phyloP scores from a whole-genome alignment of 148 eudicot genomes.

The Nyssa sinensis region DNA sequence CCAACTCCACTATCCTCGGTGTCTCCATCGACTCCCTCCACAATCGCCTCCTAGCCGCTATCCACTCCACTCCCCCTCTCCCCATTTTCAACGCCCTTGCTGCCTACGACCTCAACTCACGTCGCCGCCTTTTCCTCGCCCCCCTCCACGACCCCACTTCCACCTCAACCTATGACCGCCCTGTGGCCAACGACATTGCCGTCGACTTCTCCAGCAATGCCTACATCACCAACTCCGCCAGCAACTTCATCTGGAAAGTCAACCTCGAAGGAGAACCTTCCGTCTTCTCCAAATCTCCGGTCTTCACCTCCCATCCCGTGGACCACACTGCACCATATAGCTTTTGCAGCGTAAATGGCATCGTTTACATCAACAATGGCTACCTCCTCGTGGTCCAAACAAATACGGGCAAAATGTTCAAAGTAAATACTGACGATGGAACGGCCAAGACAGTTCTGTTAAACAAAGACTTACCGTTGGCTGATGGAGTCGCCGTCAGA shows the following conservation, averaged over 20 bases:
- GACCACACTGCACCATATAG: conserved; percentile 33
- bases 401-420: conserved; percentile 77
- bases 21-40: conserved; percentile 45
- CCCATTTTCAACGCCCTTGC: conserved; percentile 53
- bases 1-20: conserved; percentile 56
- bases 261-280: conserved; percentile 40
- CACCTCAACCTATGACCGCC: conserved; percentile 10
- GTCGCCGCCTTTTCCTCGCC: conserved; percentile 51
- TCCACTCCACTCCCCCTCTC: conserved; percentile 28
- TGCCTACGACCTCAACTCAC: conserved; percentile 53
- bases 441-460: conserved; percentile 43
- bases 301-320: conserved; percentile 37
- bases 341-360: conserved; percentile 66
- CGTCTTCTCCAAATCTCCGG: conserved; percentile 52
- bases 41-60: conserved; percentile 66
- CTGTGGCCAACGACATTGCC: conserved; percentile 65
- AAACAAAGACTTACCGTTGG: conserved; percentile 45
- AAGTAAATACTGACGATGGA: conserved; percentile 63
- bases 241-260: conserved; percentile 67
- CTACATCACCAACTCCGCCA: conserved; percentile 75
- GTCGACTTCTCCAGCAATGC: conserved; percentile 72
- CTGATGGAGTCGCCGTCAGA: conserved; percentile 58
- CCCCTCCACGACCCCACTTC: conserved; percentile 21
- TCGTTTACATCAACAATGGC: conserved; percentile 51
- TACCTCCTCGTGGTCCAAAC: conserved; percentile 71